These are phyloP conservation scores for Gamarada debralockiae DNA, from an alignment of 495 filamentous ascomycete species.

Conservation along the genomic window DNA sequence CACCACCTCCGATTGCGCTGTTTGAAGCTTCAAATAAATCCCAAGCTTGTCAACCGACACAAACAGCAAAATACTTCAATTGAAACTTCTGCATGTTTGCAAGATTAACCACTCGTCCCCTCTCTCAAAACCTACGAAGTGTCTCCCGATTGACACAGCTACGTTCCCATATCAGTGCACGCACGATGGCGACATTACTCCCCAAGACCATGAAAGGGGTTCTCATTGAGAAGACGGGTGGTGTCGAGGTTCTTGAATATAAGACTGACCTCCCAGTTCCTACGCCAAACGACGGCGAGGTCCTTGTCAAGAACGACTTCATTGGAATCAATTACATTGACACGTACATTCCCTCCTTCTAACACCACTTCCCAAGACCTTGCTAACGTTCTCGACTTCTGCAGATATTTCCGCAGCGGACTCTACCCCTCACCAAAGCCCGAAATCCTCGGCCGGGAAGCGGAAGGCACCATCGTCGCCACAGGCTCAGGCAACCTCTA, in stretches of 20 bases:
- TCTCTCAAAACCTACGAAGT: neutral
- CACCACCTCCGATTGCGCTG: too few relatives aligned
- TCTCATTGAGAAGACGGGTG: conserved; percentile 71
- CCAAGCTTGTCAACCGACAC: too few relatives aligned
- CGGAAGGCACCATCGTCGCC: conserved; percentile 51
- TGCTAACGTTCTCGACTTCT: neutral
- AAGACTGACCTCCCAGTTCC: conserved; percentile 76
- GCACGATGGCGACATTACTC: conserved; percentile 40
- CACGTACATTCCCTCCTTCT: conserved; percentile 40
- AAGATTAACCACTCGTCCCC: conserved; percentile 11
- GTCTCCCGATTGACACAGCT: conserved; percentile 12
- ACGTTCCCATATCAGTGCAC: conserved; percentile 7
- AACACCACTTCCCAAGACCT: neutral
- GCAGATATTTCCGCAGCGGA: conserved; percentile 84
- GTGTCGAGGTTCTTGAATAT: conserved; percentile 72
- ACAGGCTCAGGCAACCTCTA: conserved; percentile 32
- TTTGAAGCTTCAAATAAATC: too few relatives aligned
- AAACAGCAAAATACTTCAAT: too few relatives aligned
- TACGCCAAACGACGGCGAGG: conserved; percentile 59
- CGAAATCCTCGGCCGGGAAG: conserved; percentile 82
- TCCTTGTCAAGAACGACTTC: conserved; percentile 82
- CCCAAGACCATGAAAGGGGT: conserved; percentile 69
- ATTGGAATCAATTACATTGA: conserved; percentile 91
- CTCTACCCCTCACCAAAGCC: conserved; percentile 77
- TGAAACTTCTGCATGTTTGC: conserved; percentile 7